These are phyloP conservation scores for Coniochaeta sp. DNA, from an alignment of 2,329 filamentous ascomycete species.

Conservation along the genomic window DNA sequence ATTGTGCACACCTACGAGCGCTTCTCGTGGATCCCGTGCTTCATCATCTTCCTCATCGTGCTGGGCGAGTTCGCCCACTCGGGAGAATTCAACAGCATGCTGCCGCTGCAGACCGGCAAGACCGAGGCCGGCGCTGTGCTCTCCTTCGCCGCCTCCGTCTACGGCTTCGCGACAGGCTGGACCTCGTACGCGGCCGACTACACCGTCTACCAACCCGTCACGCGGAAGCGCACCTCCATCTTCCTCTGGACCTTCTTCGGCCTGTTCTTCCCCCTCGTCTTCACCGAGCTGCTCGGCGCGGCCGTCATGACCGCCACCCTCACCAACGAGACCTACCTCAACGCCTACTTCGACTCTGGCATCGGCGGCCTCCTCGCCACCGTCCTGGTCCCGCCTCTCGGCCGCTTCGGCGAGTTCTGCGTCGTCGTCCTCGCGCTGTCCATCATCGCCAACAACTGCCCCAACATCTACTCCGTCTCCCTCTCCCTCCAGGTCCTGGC, in stretches of 20 bases:
- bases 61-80: conserved; percentile 61
- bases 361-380: conserved; percentile 53
- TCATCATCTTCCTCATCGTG: conserved; percentile 66
- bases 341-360: conserved; percentile 7
- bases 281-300: conserved; percentile 66
- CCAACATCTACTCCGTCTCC: conserved; percentile 64
- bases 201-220: conserved; percentile 67
- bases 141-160: conserved; percentile 59
- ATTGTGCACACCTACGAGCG: conserved; percentile 72
- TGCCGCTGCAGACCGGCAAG: conserved; percentile 50
- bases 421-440: conserved; percentile 57
- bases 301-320: conserved; percentile 59
- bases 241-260: conserved; percentile 65
- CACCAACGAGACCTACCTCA: conserved; percentile 46
- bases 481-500: conserved; percentile 60
- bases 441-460: conserved; percentile 64
- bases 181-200: conserved; percentile 70
- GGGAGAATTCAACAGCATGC: conserved; percentile 50
- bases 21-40: conserved; percentile 66
- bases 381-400: conserved; percentile 55
- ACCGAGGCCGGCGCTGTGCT: conserved; percentile 55
- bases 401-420: conserved; percentile 60
- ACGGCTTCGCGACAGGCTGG: conserved; percentile 67
- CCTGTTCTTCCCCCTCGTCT: conserved; percentile 62
- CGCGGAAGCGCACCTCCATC: conserved; percentile 50